These are phyloP conservation scores for Cytospora mali DNA, from an alignment of 2,329 filamentous ascomycete genomes.

Conservation along the genomic window DNA sequence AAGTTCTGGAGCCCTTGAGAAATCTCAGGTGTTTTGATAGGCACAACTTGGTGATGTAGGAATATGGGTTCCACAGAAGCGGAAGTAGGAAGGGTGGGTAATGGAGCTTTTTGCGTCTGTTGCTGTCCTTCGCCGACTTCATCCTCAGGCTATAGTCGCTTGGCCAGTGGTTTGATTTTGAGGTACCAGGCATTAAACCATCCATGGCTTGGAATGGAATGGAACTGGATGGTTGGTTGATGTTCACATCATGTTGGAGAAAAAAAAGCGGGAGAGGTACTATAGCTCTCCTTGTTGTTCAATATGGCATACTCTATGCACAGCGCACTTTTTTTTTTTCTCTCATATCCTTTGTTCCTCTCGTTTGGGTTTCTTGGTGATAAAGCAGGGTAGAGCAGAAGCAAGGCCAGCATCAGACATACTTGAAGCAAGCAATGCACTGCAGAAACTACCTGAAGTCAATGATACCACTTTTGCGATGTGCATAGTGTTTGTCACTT, in stretches of 20 bases:
- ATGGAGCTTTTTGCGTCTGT: neutral
- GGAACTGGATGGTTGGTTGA: neutral
- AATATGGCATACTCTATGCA: neutral
- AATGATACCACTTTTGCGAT: conserved; percentile 1
- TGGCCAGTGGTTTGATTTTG: neutral
- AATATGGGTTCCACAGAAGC: neutral
- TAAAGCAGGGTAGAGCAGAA: neutral
- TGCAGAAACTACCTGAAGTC: neutral
- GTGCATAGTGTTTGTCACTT: neutral
- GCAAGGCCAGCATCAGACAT: neutral
- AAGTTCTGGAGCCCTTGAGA: neutral
- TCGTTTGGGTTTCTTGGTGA: neutral
- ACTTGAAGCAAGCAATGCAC: neutral
- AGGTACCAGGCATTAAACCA: neutral
- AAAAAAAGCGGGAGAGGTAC: neutral
- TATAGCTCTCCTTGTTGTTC: neutral
- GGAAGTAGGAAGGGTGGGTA: neutral
- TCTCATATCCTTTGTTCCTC: neutral
- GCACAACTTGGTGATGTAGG: neutral
- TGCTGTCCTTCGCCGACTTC: neutral
- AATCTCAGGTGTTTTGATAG: neutral
- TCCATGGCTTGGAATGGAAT: neutral
- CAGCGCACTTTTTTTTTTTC: neutral
- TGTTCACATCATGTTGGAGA: neutral
- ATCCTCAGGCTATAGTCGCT: neutral